These are phyloP conservation scores for Cyclaneusma minus DNA, from an alignment of 2,329 filamentous ascomycete species.

Conservation along the genomic window DNA sequence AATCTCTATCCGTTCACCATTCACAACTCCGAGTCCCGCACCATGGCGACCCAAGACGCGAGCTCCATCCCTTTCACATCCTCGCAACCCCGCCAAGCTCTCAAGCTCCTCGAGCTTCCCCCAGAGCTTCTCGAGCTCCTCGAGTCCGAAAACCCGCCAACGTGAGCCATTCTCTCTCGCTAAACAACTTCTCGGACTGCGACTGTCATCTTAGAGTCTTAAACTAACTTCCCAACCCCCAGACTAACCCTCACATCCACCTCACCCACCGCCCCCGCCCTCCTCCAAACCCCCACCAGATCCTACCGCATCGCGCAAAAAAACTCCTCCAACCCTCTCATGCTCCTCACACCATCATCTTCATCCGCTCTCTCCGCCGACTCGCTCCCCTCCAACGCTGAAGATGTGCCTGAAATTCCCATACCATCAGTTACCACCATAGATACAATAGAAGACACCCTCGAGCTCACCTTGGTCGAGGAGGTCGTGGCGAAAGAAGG, in stretches of 20 bases:
- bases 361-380: conserved; percentile 10
- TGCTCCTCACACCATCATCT: conserved; percentile 29
- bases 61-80: conserved; percentile 35
- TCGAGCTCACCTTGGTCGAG: conserved; percentile 37
- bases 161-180: conserved; percentile 22
- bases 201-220: too few species aligned
- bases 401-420: conserved; percentile 10
- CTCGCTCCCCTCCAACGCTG: conserved; percentile 7
- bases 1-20: too few species aligned
- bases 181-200: neutral
- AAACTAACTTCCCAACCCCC: conserved; percentile 1
- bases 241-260: conserved; percentile 12
- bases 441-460: conserved; percentile 43
- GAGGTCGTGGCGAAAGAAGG: too few species aligned
- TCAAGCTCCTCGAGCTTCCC: conserved; percentile 47
- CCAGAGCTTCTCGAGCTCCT: conserved; percentile 39
- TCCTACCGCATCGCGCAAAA: conserved; percentile 47
- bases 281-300: conserved; percentile 34
- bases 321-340: conserved; percentile 51
- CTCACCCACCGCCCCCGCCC: conserved; percentile 25
- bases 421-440: conserved; percentile 29
- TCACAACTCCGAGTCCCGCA: too few species aligned
- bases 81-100: conserved; percentile 30
- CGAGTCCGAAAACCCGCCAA: conserved; percentile 34
- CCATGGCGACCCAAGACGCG: conserved; percentile 16